phyloP scores from a whole-genome alignment of 805 yeast species.

The Candida mattraensis region DNA sequence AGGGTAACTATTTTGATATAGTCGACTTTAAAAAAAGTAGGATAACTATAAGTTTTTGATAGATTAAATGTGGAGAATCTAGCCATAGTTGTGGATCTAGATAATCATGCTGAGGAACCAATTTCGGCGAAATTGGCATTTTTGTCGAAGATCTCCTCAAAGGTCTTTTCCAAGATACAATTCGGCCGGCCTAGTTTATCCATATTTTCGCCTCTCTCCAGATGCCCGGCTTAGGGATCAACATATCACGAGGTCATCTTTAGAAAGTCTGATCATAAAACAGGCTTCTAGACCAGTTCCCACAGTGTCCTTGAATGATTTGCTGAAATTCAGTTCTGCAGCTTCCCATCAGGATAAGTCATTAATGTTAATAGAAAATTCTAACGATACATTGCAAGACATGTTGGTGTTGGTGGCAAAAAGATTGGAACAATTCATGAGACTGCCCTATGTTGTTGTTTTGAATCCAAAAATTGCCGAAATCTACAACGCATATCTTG shows the following conservation, averaged over 20 bases:
- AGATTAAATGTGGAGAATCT: too few relatives aligned
- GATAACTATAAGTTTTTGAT: too few relatives aligned
- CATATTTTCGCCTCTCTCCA: too few relatives aligned
- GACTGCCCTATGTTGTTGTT: constrained; percentile 79
- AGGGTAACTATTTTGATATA: too few relatives aligned
- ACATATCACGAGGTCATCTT: constrained; percentile 21
- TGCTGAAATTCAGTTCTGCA: constrained; percentile 45
- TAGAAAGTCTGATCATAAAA: constrained; percentile 58
- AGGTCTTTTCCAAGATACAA: too few relatives aligned
- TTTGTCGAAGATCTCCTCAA: too few relatives aligned
- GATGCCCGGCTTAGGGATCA: constrained; percentile 11
- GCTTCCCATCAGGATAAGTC: constrained; percentile 31
- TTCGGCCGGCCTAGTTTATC: too few relatives aligned
- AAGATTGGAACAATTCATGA: constrained; percentile 66
- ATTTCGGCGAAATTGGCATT: too few relatives aligned
- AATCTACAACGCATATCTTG: constrained; percentile 70
- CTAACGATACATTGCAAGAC: constrained; percentile 56
- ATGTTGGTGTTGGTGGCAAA: constrained; percentile 65
- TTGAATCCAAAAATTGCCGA: constrained; percentile 84
- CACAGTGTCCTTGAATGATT: constrained; percentile 49
- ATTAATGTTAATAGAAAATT: constrained; percentile 40
- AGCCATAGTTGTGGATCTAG: too few relatives aligned
- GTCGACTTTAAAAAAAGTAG: too few relatives aligned
- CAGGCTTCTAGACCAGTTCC: constrained; percentile 55
- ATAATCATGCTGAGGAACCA: too few relatives aligned